Evolutionary conservation across 257 asterid species (phyloP), one percentile per base, ranked within the genome.

Genomic region (Pogostemon cablin): DNA sequence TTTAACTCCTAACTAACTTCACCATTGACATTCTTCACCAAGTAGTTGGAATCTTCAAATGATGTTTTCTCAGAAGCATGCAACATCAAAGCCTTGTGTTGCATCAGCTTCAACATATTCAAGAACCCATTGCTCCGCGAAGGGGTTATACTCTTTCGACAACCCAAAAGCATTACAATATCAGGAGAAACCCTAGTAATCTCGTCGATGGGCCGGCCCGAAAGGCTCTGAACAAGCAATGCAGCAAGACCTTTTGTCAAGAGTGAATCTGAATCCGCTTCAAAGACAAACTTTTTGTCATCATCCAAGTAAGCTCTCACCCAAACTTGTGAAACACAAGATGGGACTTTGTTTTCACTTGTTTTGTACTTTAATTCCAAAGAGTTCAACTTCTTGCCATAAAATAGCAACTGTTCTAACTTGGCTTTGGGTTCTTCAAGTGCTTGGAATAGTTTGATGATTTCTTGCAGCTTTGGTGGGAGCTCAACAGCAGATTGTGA

Each of bases 311-410:
- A 86, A 0, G 96, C 91, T 77, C 96, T 83, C 20, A 92, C 93
- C 98, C 98, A 92, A 10, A 89, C 96, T 91, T 87, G 98, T 15
- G 98, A 89, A 74, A 89, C 93, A 54, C 96, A 89, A 9, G 96
- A 95, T 59, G 86, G 90, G 5, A 92, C 96, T 71, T 87, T 92
- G 72, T 92, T 87, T 62, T 85, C 90, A 53, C 42, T 79, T 4
- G 81, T 87, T 72, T 87, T 92, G 53, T 72, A 86, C 73, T 77
- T 75, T 6, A 79, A 57, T 4, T 86, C 93, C 68, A 92, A 71
- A 43, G 98, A 90, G 64, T 64, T 81, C 55, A 89, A 77, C 55
- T 82, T 90, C 59, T 72, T 85, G 0, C 96, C 98, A 47, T 92
- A 89, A 68, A 89, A 89, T 62, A 92, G 69, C 25, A 89, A 71